Percentiles rank a stretch among this genome's conserved stretches.
These are phyloP conservation scores for Fusarium sp. DNA, from an alignment of 2,329 filamentous ascomycete species.

Conservation along the genomic window DNA sequence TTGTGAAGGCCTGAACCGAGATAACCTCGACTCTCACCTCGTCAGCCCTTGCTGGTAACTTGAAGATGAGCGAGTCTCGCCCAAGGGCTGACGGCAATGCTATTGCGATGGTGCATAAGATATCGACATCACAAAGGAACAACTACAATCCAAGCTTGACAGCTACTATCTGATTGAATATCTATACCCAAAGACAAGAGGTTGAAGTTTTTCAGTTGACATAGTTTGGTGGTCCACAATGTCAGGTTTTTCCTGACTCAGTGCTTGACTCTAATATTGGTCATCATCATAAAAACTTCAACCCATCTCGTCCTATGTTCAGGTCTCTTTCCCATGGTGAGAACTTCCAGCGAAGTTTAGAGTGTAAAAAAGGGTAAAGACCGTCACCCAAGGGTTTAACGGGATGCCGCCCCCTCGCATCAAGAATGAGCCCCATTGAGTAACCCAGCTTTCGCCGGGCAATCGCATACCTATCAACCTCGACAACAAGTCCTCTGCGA, in stretches of 20 bases:
- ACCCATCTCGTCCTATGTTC: slow-evolving; percentile 34
- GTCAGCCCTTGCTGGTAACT: not conserved
- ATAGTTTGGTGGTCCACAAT: slow-evolving; percentile 54
- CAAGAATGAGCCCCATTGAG: slow-evolving; percentile 99
- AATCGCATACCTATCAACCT: slow-evolving; percentile 99
- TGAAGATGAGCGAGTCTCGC: not conserved
- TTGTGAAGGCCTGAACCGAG: not conserved
- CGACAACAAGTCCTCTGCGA: slow-evolving; percentile 84
- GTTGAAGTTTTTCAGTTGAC: slow-evolving; percentile 54
- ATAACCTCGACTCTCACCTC: not conserved
- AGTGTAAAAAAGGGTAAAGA: slow-evolving; percentile 53
- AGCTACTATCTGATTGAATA: slow-evolving; percentile 3
- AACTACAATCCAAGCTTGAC: not conserved
- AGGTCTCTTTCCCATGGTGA: slow-evolving; percentile 45
- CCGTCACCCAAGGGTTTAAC: slow-evolving; percentile 44
- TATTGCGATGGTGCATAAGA: not conserved
- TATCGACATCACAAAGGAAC: not conserved
- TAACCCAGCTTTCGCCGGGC: slow-evolving; percentile 79
- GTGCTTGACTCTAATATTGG: slow-evolving; percentile 98
- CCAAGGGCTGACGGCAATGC: no score
- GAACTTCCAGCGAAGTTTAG: slow-evolving; percentile 62
- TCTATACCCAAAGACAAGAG: slow-evolving; percentile 9
- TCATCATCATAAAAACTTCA: slow-evolving; percentile 89
- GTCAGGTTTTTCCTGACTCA: slow-evolving; percentile 69
- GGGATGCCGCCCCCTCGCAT: slow-evolving; percentile 81